These are phyloP conservation scores for Penicillium sp. DNA, from an alignment of 2,329 filamentous ascomycete genomes.

Conservation along the genomic window DNA sequence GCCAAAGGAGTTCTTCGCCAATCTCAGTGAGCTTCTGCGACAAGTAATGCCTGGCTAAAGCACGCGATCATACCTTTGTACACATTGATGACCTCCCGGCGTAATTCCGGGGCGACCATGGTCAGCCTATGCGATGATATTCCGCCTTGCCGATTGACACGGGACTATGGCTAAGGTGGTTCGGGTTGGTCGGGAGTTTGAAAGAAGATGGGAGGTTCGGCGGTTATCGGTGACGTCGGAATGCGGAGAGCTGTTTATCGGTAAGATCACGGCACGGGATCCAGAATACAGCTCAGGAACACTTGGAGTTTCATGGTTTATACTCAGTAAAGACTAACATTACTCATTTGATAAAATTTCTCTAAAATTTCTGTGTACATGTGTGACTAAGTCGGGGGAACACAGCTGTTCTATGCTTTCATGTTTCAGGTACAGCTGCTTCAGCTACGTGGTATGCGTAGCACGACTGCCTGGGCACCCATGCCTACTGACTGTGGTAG, in stretches of 20 bases:
- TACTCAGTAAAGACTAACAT: too few relatives aligned
- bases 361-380: too few relatives aligned
- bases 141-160: neutral
- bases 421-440: too few relatives aligned
- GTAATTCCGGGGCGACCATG: slow-evolving; percentile 59
- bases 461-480: too few relatives aligned
- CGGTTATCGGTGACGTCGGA: slow-evolving; percentile 23
- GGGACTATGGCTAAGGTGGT: neutral
- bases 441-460: too few relatives aligned
- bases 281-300: neutral
- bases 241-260: slow-evolving; percentile 15
- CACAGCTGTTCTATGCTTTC: too few relatives aligned
- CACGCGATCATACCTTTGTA: slow-evolving; percentile 71
- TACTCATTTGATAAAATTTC: neutral
- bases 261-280: neutral
- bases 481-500: too few relatives aligned
- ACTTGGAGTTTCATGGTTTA: too few relatives aligned
- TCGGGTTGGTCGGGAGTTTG: neutral
- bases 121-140: slow-evolving; percentile 8
- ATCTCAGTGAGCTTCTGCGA: neutral
- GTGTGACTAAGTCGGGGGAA: too few relatives aligned
- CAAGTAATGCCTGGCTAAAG: neutral
- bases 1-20: slow-evolving; percentile 72
- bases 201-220: slow-evolving; percentile 11
- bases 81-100: slow-evolving; percentile 76